Percentiles rank a stretch among this genome's conserved stretches.
These are phyloP conservation scores for Cryptococcus neoformans DNA, from an alignment of 1,284 basidiomycete genomes.

Conservation along the genomic window DNA sequence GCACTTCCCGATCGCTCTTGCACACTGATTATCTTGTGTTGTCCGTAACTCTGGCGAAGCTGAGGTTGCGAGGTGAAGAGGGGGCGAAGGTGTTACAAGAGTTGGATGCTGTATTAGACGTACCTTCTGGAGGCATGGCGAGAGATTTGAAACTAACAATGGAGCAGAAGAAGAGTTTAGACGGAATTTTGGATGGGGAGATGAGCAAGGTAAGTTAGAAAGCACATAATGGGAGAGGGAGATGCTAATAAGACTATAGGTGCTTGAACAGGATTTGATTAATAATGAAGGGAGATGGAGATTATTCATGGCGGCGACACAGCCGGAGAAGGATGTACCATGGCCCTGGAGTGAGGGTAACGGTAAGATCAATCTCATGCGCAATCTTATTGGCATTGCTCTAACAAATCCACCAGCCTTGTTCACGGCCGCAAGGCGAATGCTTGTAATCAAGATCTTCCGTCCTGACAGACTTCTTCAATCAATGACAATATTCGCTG, in stretches of 20 bases:
- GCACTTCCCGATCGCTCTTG: conserved; percentile 86
- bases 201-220: conserved; percentile 56
- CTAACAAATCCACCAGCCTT: conserved; percentile 18
- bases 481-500: conserved; percentile 31
- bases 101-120: conserved; percentile 85
- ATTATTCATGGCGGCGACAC: conserved; percentile 65
- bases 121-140: conserved; percentile 33
- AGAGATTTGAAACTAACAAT: conserved; percentile 15
- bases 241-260: not conserved
- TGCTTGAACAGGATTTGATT: conserved; percentile 63
- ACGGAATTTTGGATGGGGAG: conserved; percentile 26
- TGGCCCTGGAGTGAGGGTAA: conserved; percentile 61
- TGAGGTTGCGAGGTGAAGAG: conserved; percentile 67
- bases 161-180: conserved; percentile 33
- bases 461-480: conserved; percentile 41
- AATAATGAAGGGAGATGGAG: conserved; percentile 70
- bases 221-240: not conserved
- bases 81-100: conserved; percentile 77
- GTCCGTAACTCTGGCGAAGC: conserved; percentile 83
- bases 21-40: conserved; percentile 91
- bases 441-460: conserved; percentile 41
- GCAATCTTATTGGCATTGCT: not conserved
- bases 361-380: conserved; percentile 19
- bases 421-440: conserved; percentile 26
- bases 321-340: conserved; percentile 72